Evolutionary conservation across 2,329 filamentous ascomycete species (phyloP).

Genomic region (Trichophyton benhamiae): DNA sequence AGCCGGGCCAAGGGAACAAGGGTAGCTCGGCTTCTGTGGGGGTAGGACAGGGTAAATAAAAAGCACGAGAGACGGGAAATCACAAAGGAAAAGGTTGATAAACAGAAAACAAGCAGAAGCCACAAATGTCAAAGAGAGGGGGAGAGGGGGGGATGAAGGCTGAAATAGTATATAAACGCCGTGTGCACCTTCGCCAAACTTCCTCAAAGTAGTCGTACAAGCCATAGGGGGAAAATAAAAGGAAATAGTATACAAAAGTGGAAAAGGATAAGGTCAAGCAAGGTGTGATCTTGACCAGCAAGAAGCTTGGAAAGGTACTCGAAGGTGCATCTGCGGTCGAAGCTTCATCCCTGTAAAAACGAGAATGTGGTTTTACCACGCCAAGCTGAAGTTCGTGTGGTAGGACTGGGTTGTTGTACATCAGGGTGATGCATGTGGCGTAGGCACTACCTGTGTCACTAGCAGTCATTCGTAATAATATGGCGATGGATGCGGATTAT

Average conservation of each 20-base stretch:
- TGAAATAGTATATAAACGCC: neutral
- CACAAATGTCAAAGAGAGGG: neutral
- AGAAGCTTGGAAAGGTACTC: neutral
- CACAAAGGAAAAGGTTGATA: neutral
- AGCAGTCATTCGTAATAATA: neutral
- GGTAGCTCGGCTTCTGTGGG: neutral
- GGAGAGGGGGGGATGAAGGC: neutral
- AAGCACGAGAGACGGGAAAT: neutral
- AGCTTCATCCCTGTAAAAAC: neutral
- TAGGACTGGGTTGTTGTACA: neutral
- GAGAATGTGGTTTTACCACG: neutral
- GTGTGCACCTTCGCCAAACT: neutral
- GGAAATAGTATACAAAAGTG: neutral
- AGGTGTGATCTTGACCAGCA: neutral
- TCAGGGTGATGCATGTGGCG: neutral
- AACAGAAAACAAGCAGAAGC: neutral
- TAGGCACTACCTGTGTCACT: neutral
- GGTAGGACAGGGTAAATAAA: neutral
- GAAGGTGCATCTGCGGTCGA: neutral
- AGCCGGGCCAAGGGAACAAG: neutral
- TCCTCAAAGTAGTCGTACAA: neutral
- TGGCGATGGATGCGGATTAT: neutral
- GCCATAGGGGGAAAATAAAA: neutral
- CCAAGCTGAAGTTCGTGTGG: neutral
- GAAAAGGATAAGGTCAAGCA: neutral